These are phyloP conservation scores for Volvox africanus DNA, from an alignment of 139 green algal genomes.

Conservation along the genomic window DNA sequence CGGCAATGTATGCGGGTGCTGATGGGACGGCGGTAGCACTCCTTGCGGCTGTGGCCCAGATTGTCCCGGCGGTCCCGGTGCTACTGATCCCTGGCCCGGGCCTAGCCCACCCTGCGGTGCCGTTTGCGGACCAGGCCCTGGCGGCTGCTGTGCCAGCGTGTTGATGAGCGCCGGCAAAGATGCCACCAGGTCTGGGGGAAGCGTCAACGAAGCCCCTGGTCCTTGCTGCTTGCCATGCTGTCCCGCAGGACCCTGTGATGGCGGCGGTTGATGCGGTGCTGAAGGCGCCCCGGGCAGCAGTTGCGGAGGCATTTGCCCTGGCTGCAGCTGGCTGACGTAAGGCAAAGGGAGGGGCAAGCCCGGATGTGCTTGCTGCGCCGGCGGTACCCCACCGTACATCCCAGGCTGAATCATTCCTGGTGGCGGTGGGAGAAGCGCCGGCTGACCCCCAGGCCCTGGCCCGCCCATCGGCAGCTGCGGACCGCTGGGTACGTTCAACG, in stretches of 20 bases:
- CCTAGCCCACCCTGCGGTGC: background rate
- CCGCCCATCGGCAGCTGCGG: background rate
- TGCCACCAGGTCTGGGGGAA: slow-evolving; percentile 9
- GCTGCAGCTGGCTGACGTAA: background rate
- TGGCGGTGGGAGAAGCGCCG: background rate
- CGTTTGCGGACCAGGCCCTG: background rate
- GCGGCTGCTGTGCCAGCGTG: background rate
- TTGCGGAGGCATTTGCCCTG: background rate
- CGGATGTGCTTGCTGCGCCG: background rate
- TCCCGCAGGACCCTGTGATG: background rate
- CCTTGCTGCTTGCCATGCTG: background rate
- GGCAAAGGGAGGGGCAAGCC: background rate
- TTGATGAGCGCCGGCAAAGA: slow-evolving; percentile 11
- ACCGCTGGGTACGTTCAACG: slow-evolving; percentile 1
- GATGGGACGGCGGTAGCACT: background rate
- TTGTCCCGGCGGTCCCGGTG: background rate
- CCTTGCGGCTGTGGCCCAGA: background rate
- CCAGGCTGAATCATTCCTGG: background rate
- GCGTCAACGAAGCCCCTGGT: background rate
- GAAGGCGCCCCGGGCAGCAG: background rate
- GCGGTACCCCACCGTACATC: background rate
- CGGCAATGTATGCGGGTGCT: background rate
- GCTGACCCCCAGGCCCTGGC: background rate
- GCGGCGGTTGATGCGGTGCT: background rate
- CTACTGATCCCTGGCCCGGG: background rate